phyloP scores from a whole-genome alignment of 2,329 filamentous ascomycete species.

The Talaromyces atroroseus region DNA sequence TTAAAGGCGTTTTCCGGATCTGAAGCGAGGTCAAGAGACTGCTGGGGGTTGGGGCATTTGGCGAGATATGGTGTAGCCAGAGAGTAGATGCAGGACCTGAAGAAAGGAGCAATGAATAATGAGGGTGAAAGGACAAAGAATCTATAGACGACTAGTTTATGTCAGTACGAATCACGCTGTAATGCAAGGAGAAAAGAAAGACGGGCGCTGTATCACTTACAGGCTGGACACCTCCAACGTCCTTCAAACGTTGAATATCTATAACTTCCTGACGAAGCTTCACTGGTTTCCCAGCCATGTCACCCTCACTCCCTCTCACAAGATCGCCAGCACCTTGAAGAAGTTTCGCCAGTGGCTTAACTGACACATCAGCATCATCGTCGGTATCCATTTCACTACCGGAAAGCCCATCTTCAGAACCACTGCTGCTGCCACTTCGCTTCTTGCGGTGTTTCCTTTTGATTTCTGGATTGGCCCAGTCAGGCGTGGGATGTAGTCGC shows the following conservation, averaged over 20 bases:
- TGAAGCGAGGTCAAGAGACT: conserved; percentile 87
- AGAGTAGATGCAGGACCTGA: conserved; percentile 80
- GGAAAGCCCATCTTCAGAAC: conserved; percentile 29
- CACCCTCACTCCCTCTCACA: conserved; percentile 46
- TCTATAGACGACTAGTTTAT: conserved; percentile 60
- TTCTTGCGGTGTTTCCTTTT: conserved; percentile 44
- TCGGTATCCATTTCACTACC: conserved; percentile 50
- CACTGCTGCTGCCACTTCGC: conserved; percentile 20
- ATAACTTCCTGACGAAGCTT: conserved; percentile 81
- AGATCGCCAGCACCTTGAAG: conserved; percentile 70
- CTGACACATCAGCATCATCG: conserved; percentile 50
- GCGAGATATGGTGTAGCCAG: conserved; percentile 82
- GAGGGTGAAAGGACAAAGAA: conserved; percentile 82
- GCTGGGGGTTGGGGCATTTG: conserved; percentile 71
- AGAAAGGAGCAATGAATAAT: conserved; percentile 81
- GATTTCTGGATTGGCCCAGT: conserved; percentile 52
- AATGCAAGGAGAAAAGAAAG: no score
- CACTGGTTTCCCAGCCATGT: conserved; percentile 52
- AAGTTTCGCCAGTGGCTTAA: conserved; percentile 72
- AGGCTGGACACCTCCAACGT: conserved; percentile 72
- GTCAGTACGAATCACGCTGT: neutral
- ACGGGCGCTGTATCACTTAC: conserved; percentile 40
- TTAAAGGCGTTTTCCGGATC: conserved; percentile 75
- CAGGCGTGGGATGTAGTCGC: conserved; percentile 55
- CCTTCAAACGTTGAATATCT: conserved; percentile 82